phyloP scores from a whole-genome alignment of 2,329 filamentous ascomycete species.

The Alternaria dauci region DNA sequence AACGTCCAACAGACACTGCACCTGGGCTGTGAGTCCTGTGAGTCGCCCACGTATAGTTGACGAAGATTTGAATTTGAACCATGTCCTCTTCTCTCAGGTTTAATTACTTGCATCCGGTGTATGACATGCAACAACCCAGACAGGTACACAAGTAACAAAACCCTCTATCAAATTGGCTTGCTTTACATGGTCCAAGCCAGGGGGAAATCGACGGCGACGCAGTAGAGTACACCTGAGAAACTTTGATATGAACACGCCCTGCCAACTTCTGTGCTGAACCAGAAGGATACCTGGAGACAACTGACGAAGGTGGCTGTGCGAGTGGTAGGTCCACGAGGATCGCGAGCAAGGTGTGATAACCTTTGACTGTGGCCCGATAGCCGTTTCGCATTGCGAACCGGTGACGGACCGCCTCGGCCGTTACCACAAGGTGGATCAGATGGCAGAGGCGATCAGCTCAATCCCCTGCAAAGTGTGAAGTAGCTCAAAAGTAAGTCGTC shows the following conservation, averaged over 20 bases:
- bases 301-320: not conserved
- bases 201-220: not conserved
- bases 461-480: not conserved
- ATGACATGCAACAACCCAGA: not conserved
- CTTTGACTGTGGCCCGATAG: not conserved
- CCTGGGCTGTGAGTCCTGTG: too few species aligned
- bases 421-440: not conserved
- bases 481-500: not conserved
- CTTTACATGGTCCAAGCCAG: not conserved
- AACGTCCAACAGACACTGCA: not conserved
- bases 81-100: not conserved
- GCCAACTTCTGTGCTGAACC: not conserved
- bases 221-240: not conserved
- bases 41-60: not conserved
- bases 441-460: not conserved
- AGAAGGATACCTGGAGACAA: not conserved
- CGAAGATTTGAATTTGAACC: not conserved
- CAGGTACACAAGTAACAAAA: not conserved
- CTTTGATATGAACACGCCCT: not conserved
- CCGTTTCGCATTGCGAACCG: not conserved
- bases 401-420: constrained; percentile 3
- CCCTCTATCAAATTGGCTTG: not conserved
- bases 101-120: not conserved
- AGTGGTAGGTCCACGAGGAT: not conserved
- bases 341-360: not conserved